phyloP scores from a whole-genome alignment of 495 filamentous ascomycete genomes.

The Neurospora sp. region DNA sequence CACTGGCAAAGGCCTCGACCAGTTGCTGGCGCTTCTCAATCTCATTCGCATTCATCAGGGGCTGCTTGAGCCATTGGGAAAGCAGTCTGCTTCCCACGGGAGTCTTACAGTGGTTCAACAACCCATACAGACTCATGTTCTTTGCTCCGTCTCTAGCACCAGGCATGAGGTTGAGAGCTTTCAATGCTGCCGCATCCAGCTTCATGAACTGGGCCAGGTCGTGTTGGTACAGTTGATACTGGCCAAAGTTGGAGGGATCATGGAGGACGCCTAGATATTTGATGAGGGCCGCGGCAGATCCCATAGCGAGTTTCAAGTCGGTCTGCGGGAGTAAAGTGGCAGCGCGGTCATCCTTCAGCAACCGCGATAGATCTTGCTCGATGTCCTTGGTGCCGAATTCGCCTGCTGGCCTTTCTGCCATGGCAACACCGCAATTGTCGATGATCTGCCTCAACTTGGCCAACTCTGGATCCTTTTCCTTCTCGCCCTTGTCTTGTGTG shows the following conservation, averaged over 20 bases:
- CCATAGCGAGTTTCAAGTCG: conserved; percentile 95
- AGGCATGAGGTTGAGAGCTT: conserved; percentile 94
- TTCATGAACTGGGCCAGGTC: conserved; percentile 98
- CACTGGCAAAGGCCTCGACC: conserved; percentile 87
- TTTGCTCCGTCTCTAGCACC: conserved; percentile 88
- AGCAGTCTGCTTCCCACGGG: conserved; percentile 82
- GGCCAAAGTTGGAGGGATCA: conserved; percentile 88
- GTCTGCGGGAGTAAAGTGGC: conserved; percentile 75
- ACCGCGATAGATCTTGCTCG: conserved; percentile 81
- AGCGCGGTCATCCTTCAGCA: conserved; percentile 76
- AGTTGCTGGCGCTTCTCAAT: conserved; percentile 90
- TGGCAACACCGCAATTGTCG: conserved; percentile 81
- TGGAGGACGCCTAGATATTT: conserved; percentile 90
- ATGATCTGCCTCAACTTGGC: conserved; percentile 79
- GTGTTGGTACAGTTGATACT: conserved; percentile 95
- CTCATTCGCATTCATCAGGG: conserved; percentile 80
- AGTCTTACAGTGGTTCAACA: conserved; percentile 97
- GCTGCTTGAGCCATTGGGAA: conserved; percentile 97
- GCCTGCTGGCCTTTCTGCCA: conserved; percentile 61
- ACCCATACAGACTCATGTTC: conserved; percentile 91
- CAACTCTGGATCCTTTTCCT: conserved; percentile 80
- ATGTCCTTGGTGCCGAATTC: conserved; percentile 92
- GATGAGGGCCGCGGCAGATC: conserved; percentile 84
- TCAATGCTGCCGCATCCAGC: conserved; percentile 86
- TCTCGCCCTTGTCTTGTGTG: conserved; percentile 53